Evolutionary conservation across 371 early-diverging fungal genomes (phyloP).

Genomic region (Lichtheimia hyalospora): DNA sequence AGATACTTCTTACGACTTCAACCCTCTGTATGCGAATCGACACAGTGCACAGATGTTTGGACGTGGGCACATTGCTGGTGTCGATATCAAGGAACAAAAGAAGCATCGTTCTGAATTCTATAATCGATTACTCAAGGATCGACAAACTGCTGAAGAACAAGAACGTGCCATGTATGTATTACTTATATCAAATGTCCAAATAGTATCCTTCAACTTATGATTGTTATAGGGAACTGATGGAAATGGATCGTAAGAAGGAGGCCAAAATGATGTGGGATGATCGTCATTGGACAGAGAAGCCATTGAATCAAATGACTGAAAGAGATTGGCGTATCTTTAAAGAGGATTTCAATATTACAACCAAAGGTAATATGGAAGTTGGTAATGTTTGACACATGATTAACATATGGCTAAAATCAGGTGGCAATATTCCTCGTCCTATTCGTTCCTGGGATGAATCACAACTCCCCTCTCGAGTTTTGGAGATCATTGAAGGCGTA

Average conservation of each 20-base stretch:
- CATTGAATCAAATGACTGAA: conserved; percentile 89
- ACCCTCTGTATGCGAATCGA: conserved; percentile 83
- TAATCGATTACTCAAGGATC: conserved; percentile 61
- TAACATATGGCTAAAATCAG: conserved; percentile 18
- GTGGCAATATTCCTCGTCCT: conserved; percentile 90
- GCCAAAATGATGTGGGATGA: conserved; percentile 78
- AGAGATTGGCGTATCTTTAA: conserved; percentile 99
- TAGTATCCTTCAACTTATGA: neutral
- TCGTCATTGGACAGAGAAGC: conserved; percentile 95
- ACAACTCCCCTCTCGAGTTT: conserved; percentile 62
- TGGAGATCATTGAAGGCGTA: conserved; percentile 69
- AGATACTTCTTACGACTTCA: conserved; percentile 92
- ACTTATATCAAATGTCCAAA: neutral
- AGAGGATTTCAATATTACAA: conserved; percentile 94
- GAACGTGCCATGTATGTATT: conserved; percentile 59
- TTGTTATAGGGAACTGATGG: conserved; percentile 56
- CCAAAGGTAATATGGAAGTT: conserved; percentile 66
- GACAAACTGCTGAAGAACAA: conserved; percentile 68
- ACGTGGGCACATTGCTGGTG: conserved; percentile 89
- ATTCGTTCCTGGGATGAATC: conserved; percentile 91
- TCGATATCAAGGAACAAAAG: conserved; percentile 80
- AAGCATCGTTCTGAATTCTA: conserved; percentile 71
- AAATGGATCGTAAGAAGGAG: conserved; percentile 67
- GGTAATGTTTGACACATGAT: too few relatives aligned
- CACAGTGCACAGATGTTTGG: conserved; percentile 89